Percentiles rank a stretch among this genome's conserved stretches.
These are phyloP conservation scores for Penicillium waksmanii DNA, from an alignment of 495 filamentous ascomycete species.

Conservation along the genomic window DNA sequence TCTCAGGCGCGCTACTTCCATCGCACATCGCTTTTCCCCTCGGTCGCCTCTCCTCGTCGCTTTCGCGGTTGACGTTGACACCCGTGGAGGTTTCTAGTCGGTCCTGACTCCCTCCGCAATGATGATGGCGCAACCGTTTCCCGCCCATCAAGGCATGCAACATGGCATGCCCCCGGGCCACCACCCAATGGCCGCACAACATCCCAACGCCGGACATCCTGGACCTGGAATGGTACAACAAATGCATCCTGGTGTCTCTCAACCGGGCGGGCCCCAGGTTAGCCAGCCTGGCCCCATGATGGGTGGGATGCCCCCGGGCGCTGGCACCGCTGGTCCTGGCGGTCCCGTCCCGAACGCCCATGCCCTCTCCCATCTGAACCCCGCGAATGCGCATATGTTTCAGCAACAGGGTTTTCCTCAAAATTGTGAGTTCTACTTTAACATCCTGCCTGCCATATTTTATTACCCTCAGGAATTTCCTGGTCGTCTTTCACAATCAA, in stretches of 20 bases:
- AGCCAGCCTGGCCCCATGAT: constrained; percentile 78
- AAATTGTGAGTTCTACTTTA: constrained; percentile 38
- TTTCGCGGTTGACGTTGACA: constrained; percentile 18
- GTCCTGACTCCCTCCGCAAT: constrained; percentile 58
- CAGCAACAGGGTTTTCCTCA: constrained; percentile 58
- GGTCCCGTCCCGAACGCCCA: constrained; percentile 71
- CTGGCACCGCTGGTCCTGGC: constrained; percentile 52
- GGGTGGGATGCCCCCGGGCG: constrained; percentile 78
- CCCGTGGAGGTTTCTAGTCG: constrained; percentile 30
- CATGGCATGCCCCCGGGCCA: constrained; percentile 79
- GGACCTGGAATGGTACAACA: constrained; percentile 71
- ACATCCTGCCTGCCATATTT: neutral
- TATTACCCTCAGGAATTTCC: neutral
- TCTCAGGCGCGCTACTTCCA: constrained; percentile 42
- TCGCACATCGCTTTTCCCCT: constrained; percentile 24
- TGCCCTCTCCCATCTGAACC: constrained; percentile 78
- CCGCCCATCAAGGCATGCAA: constrained; percentile 74
- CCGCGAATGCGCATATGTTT: constrained; percentile 65
- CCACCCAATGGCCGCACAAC: constrained; percentile 76
- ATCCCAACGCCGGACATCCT: constrained; percentile 62
- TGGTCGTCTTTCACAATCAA: neutral
- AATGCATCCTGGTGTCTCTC: constrained; percentile 84
- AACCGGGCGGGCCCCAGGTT: constrained; percentile 75
- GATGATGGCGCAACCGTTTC: constrained; percentile 71
- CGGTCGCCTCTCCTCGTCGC: constrained; percentile 21